A percentile compares a stretch with the other conserved stretches of the same genome.
These are phyloP conservation scores for Xylariaceae sp. DNA, from an alignment of 2,329 filamentous ascomycete genomes.

Conservation along the genomic window DNA sequence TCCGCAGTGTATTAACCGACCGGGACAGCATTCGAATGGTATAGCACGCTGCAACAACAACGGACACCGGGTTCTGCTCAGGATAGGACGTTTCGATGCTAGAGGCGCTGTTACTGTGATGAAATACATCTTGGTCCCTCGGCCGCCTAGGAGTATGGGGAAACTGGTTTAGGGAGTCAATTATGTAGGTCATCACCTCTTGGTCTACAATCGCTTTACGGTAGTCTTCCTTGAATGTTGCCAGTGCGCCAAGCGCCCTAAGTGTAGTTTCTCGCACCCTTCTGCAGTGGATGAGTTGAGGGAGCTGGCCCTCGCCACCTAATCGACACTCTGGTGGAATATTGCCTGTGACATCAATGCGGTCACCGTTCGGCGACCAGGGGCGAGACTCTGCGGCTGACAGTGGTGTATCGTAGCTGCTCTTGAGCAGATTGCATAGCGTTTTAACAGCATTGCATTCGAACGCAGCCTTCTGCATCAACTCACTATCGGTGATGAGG, in stretches of 20 bases:
- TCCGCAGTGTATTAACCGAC: slow-evolving; percentile 83
- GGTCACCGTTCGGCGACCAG: slow-evolving; percentile 46
- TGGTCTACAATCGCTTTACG: slow-evolving; percentile 82
- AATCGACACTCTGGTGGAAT: slow-evolving; percentile 54
- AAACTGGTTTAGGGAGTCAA: slow-evolving; percentile 74
- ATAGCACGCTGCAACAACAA: slow-evolving; percentile 85
- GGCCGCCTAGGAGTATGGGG: slow-evolving; percentile 58
- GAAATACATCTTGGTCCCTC: slow-evolving; percentile 42
- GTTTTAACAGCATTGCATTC: slow-evolving; percentile 63
- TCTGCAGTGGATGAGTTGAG: slow-evolving; percentile 71
- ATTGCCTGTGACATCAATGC: slow-evolving; percentile 43
- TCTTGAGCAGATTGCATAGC: slow-evolving; percentile 57
- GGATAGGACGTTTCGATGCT: slow-evolving; percentile 41
- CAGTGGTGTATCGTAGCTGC: slow-evolving; percentile 56
- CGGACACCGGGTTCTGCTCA: slow-evolving; percentile 75
- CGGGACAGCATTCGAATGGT: slow-evolving; percentile 81
- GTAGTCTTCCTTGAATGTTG: slow-evolving; percentile 82
- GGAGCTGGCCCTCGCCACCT: slow-evolving; percentile 66
- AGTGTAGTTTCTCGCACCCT: slow-evolving; percentile 78
- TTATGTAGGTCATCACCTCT: slow-evolving; percentile 80
- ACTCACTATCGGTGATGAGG: slow-evolving; percentile 78
- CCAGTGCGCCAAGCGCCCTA: slow-evolving; percentile 80
- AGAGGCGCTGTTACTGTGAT: slow-evolving; percentile 1
- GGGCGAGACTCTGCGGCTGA: slow-evolving; percentile 40
- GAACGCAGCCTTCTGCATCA: slow-evolving; percentile 81